Evolutionary conservation across 345 rosid species (phyloP), one percentile per base, ranked within the genome.

Genomic region (Cardamine chenopodiifolia): DNA sequence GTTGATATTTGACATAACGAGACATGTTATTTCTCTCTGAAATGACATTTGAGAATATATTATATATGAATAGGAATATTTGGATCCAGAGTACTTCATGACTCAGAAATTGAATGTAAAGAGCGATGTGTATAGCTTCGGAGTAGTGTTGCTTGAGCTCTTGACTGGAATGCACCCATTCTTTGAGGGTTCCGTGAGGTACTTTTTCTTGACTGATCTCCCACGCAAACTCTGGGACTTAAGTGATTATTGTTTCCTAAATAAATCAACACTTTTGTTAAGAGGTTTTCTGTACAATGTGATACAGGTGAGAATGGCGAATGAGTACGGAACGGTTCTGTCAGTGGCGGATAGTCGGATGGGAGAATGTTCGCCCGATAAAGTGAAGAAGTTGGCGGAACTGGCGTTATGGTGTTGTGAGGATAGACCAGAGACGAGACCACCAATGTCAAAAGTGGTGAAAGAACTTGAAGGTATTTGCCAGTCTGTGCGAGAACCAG

Each of bases 41-140:
- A n/a, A n/a, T n/a, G 32, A 20, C 31, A 22, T 3, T 22, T 61
- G 19, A 61, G 4, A 39, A 15, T 20, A 23, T 7, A 52, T 29
- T 40, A 15, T 34, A 18, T 64, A 13, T 47, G 17, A 34, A 70
- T 84, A 91, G 94, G 98, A 97, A 50, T 88, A 89, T 74, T 84
- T 91, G 20, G 97, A 94, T 83, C 96, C 96, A 40, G 95, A 94
- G 72, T 94, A 91, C 76, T 88, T 94, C 71, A 70, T 91, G 85
- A 91, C 97, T 3, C 94, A 77, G 74, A 82, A 85, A 80, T 68
- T 94, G 74, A 94, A 96, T 0, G 96, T 91, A 66, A 93, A 89
- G 74, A 89, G 96, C 58, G 98, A 94, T 76, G 95, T 91, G 42
- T 94, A 89, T 58, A 93, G 97, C 77, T 92, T 94, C 1, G 98